Evolutionary conservation across 129 eudicot species (phyloP), one percentile per base, ranked within the genome.

Genomic region (Rutidosis leptorrhynchoides): DNA sequence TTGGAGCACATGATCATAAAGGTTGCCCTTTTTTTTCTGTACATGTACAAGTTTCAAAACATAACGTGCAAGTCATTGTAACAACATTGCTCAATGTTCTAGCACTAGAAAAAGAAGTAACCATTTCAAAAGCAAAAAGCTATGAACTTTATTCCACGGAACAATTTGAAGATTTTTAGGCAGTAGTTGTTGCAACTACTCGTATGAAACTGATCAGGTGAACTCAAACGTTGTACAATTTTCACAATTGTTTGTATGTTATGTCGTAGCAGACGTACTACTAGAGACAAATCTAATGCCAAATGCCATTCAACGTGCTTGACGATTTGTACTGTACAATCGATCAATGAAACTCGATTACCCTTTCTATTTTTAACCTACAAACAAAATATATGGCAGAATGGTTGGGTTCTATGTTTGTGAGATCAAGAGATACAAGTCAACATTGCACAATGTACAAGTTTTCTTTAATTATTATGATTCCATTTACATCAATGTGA

Each of bases 1-100:
- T 60, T 60, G 52, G 52, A 30, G 63, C 70, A 72, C 70, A 62
- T 71, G 62, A 61, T 60, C 21, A 46, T 71, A 70, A 70, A 70
- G 67, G 48, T 7, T 60, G 24, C 14, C 32, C 28, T 51, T 35
- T 37, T 63, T n/a, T 1, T 28, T 30, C 17, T 58, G 43, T 1
- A 28, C 55, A 40, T 64, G 32, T 75, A 51, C 68, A 67, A 33
- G 17, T 9, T 51, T 24, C 40, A 21, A 54, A 33, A 51, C 64
- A 33, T 49, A 2, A 67, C 27, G 35, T 69, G 27, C 64, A 67
- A 75, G 42, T 71, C 21, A 7, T 11, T 61, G 42, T 33, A 23
- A 17, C 5, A 49, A n/a, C 62, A 48, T 8, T 3, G 9, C 20
- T 70, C 45, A 24, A 12, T 22, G 40, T 48, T 29, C 5, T 48